phyloP scores from a whole-genome alignment of 768 basidiomycete genomes.

The Boletus rubropictus region DNA sequence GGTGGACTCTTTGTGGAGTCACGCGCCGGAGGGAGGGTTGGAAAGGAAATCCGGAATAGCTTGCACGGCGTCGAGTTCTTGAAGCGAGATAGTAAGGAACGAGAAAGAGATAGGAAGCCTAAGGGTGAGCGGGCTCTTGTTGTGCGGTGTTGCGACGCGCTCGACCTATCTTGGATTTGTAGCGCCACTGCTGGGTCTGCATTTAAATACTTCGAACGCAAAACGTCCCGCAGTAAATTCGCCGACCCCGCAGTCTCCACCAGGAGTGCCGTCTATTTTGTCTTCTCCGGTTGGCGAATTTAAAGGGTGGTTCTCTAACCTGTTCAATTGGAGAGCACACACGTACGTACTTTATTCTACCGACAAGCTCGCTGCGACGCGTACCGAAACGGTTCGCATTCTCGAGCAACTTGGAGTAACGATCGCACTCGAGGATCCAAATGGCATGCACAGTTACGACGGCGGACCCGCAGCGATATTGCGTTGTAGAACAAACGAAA shows the following conservation, averaged over 20 bases:
- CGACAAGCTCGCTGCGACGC: constrained; percentile 53
- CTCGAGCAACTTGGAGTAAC: constrained; percentile 60
- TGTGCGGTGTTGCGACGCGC: not conserved
- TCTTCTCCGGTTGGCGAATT: constrained; percentile 79
- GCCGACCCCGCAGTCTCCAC: constrained; percentile 40
- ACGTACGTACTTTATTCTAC: constrained; percentile 51
- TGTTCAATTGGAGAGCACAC: constrained; percentile 87
- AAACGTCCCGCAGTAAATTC: constrained; percentile 49
- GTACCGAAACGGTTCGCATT: constrained; percentile 56
- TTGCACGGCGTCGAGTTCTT: constrained; percentile 29
- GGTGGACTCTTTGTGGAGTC: constrained; percentile 31
- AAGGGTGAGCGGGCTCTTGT: constrained; percentile 38
- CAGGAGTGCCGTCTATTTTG: constrained; percentile 35
- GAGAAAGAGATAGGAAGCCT: constrained; percentile 47
- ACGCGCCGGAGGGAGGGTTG: constrained; percentile 29
- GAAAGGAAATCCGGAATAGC: constrained; percentile 52
- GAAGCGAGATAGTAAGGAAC: constrained; percentile 35
- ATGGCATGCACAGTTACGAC: constrained; percentile 25
- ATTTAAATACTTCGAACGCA: constrained; percentile 33
- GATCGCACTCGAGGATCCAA: constrained; percentile 51
- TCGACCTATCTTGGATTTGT: constrained; percentile 4
- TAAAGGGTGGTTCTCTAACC: constrained; percentile 91
- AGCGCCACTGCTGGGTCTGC: constrained; percentile 57
- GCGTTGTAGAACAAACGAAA: constrained; percentile 50
- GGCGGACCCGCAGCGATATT: constrained; percentile 36